Conservation (phyloP, 768 basidiomycete genomes). For the Termitomyces titanicus region DNA sequence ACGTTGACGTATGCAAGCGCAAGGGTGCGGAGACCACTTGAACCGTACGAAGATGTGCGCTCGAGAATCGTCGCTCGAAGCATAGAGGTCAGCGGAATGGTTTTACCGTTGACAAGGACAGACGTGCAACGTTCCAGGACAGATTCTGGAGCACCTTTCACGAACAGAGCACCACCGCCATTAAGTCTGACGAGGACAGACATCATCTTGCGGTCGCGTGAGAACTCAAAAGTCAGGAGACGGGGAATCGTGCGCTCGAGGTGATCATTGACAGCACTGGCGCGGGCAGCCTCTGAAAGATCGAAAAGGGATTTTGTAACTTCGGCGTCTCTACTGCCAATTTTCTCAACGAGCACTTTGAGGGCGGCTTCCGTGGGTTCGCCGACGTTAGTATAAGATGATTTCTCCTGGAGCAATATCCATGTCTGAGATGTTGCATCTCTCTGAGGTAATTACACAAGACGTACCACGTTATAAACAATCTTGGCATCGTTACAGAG, state of each 20-base stretch:
- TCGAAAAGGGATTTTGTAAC: slow-evolving; percentile 51
- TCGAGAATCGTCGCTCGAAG: slow-evolving; percentile 61
- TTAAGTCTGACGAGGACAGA: slow-evolving; percentile 83
- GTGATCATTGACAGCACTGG: slow-evolving; percentile 81
- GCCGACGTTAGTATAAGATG: slow-evolving; percentile 76
- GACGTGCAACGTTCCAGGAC: slow-evolving; percentile 86
- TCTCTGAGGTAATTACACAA: neutral
- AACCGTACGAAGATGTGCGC: slow-evolving; percentile 70
- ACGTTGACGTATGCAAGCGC: slow-evolving; percentile 86
- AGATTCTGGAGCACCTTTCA: slow-evolving; percentile 95
- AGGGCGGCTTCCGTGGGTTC: slow-evolving; percentile 98
- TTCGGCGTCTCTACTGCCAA: slow-evolving; percentile 68
- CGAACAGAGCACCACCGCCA: slow-evolving; percentile 74
- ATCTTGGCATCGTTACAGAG: slow-evolving; percentile 95
- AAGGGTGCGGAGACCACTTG: slow-evolving; percentile 82
- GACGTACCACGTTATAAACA: slow-evolving; percentile 69
- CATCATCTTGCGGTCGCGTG: slow-evolving; percentile 99
- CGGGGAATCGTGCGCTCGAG: slow-evolving; percentile 75
- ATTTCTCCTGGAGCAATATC: slow-evolving; percentile 61
- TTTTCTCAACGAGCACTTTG: slow-evolving; percentile 92
- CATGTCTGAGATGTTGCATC: neutral
- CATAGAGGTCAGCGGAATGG: slow-evolving; percentile 59
- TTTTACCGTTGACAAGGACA: slow-evolving; percentile 60
- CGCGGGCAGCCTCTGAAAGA: slow-evolving; percentile 58
- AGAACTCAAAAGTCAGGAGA: slow-evolving; percentile 95